A percentile compares a stretch with the other conserved stretches of the same genome.
phyloP scores from a whole-genome alignment of 2,329 filamentous ascomycete species.

The Lomentospora prolificans region DNA sequence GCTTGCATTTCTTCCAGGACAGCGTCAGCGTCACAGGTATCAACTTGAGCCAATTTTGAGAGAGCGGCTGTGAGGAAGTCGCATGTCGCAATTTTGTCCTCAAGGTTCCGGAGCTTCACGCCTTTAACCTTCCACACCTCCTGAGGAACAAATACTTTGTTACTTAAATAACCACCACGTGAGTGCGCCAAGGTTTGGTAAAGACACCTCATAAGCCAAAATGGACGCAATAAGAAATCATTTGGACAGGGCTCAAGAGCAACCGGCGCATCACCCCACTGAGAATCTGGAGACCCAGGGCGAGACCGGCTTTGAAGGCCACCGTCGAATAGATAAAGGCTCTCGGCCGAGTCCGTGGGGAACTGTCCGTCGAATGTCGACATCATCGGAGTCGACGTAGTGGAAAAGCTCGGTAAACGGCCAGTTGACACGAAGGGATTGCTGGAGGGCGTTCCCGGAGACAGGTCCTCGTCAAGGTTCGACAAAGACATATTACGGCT shows the following conservation, averaged over 20 bases:
- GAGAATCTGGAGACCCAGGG: constrained; percentile 55
- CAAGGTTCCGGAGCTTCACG: constrained; percentile 81
- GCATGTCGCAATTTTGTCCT: constrained; percentile 89
- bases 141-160: constrained; percentile 80
- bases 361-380: constrained; percentile 50
- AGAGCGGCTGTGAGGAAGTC: constrained; percentile 85
- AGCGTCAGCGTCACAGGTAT: constrained; percentile 83
- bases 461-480: constrained; percentile 54
- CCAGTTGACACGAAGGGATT: constrained; percentile 47
- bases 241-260: constrained; percentile 86
- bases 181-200: constrained; percentile 90
- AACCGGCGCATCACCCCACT: constrained; percentile 56
- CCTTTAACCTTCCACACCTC: constrained; percentile 92
- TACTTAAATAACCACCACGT: constrained; percentile 83
- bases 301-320: constrained; percentile 54
- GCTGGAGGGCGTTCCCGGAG: constrained; percentile 65
- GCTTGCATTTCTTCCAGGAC: constrained; percentile 90
- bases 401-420: constrained; percentile 46
- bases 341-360: constrained; percentile 51
- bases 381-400: constrained; percentile 58
- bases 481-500: constrained; percentile 63
- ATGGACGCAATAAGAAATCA: constrained; percentile 81
- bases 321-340: constrained; percentile 74
- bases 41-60: constrained; percentile 70
- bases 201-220: constrained; percentile 93